These are phyloP conservation scores for Solanum neorickii DNA, from an alignment of 257 asterid species.

Conservation along the genomic window DNA sequence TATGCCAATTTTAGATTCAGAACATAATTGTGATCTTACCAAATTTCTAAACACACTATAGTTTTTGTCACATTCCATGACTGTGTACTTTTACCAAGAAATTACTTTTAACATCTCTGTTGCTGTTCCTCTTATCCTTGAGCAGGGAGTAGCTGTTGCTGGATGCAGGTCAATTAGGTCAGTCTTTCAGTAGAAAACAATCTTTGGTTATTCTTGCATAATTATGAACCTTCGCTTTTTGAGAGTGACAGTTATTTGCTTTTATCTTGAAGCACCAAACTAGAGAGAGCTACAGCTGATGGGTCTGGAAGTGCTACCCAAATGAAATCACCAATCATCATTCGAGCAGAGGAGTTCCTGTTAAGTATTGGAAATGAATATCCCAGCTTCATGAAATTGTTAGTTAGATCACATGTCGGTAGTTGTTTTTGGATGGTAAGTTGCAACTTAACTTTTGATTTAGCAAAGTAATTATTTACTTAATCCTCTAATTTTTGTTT, in stretches of 20 bases:
- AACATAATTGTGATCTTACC: neutral
- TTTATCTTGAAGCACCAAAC: conserved; percentile 22
- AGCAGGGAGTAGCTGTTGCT: conserved; percentile 39
- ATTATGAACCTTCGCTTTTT: neutral
- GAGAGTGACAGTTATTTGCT: neutral
- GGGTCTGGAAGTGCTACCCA: conserved; percentile 30
- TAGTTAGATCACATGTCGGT: conserved; percentile 84
- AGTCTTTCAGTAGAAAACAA: conserved; percentile 3
- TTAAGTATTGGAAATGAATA: conserved; percentile 49
- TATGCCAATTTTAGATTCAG: neutral
- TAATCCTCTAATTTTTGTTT: conserved; percentile 3
- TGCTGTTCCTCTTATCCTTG: conserved; percentile 2
- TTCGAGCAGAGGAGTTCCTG: conserved; percentile 84
- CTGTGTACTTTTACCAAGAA: neutral
- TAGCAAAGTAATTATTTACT: neutral
- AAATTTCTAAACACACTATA: neutral
- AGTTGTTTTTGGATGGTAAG: conserved; percentile 98
- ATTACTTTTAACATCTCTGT: neutral
- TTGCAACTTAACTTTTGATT: neutral
- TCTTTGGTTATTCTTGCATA: neutral
- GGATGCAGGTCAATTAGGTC: conserved; percentile 31
- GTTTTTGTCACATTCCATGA: neutral
- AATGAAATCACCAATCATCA: conserved; percentile 55
- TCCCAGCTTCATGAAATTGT: conserved; percentile 48
- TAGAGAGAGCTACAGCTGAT: conserved; percentile 21